These are phyloP conservation scores for Lagenaria siceraria DNA, from an alignment of 306 rosid genomes.

Conservation along the genomic window DNA sequence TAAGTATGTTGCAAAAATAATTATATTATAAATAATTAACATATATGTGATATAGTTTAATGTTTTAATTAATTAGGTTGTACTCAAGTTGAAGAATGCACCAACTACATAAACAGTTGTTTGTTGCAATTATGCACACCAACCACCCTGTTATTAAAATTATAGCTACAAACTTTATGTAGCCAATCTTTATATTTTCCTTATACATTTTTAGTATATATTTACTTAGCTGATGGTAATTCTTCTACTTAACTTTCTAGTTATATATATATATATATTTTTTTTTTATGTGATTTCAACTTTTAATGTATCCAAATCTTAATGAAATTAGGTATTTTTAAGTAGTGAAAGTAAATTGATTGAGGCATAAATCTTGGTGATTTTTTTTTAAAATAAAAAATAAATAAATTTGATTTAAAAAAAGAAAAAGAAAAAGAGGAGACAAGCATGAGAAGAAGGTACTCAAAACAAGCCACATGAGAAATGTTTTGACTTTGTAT, in stretches of 20 bases:
- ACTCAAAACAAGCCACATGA: background rate
- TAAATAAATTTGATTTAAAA: background rate
- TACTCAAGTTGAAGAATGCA: no score
- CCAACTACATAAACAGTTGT: no score
- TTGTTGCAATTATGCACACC: background rate
- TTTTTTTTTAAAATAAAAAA: background rate
- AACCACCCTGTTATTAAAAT: background rate
- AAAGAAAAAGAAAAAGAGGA: background rate
- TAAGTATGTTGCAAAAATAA: no score
- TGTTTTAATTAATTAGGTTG: no score
- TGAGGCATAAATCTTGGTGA: background rate
- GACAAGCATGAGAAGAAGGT: constrained; percentile 3
- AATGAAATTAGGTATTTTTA: background rate
- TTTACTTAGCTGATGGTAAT: no score
- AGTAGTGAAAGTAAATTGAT: background rate
- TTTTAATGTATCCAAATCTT: no score
- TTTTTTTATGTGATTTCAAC: no score
- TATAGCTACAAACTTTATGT: background rate
- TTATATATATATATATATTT: no score
- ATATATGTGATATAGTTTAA: no score
- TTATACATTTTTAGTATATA: no score
- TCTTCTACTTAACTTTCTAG: no score
- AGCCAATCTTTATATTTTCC: background rate
- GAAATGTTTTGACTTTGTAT: background rate
- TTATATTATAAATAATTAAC: no score